A percentile compares a stretch with the other conserved stretches of the same genome.
Evolutionary conservation across 345 rosid species (phyloP).

Genomic region (Linum trigynum): DNA sequence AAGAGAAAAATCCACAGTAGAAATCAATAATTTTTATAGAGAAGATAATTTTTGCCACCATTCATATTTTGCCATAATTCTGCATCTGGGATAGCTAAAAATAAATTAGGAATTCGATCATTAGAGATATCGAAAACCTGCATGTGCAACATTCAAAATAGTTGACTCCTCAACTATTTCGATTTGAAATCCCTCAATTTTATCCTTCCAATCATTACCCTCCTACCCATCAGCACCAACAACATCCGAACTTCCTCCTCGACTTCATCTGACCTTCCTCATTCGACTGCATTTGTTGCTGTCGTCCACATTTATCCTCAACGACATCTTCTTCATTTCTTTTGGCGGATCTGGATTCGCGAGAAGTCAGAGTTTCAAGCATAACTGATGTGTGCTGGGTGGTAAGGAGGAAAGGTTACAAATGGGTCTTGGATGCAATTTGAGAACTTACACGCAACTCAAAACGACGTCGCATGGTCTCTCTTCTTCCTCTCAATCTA

Average conservation of each 20-base stretch:
- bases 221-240: not conserved
- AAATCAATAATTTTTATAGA: too few relatives aligned
- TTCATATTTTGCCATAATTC: not conserved
- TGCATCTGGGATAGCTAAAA: not conserved
- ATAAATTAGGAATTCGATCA: not conserved
- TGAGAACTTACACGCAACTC: too few relatives aligned
- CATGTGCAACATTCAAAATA: slow-evolving; percentile 33
- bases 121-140: slow-evolving; percentile 5
- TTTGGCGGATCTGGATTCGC: not conserved
- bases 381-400: too few relatives aligned
- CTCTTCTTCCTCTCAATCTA: too few relatives aligned
- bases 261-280: not conserved
- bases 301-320: not conserved
- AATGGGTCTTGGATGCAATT: too few relatives aligned
- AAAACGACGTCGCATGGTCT: too few relatives aligned
- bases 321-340: not conserved
- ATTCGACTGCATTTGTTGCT: not conserved
- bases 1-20: too few relatives aligned
- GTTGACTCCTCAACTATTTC: slow-evolving; percentile 5
- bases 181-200: not conserved
- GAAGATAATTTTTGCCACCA: not conserved
- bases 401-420: too few relatives aligned
- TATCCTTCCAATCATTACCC: not conserved
- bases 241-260: not conserved
- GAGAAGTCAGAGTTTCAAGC: too few relatives aligned